Evolutionary conservation across 1,284 basidiomycete genomes (phyloP), one percentile per base, ranked within the genome.

Genomic region (Microbotryum scabiosae): DNA sequence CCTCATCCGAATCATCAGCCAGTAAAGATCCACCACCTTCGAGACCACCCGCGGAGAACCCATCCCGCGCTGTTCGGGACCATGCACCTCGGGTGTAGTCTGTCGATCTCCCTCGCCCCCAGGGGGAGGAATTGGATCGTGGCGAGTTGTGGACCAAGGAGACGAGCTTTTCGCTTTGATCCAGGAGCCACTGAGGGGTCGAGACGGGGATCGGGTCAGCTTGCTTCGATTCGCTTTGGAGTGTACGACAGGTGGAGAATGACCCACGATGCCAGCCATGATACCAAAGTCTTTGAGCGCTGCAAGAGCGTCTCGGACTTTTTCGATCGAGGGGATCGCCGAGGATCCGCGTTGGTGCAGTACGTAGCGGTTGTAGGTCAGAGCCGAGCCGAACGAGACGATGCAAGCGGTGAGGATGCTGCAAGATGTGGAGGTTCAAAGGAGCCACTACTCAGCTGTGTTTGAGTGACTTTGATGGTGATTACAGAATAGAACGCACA

Each of bases 271-370:
- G 30, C 76, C 76, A 46, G 74, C 74, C 61, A 74, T 69, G 54
- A 75, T 73, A 52, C 88, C 86, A 81, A 88, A 84, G 74, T 90
- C 83, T 72, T 91, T 88, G 80, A 90, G 88, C 30, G 87, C 71
- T 48, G 86, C 85, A 0, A 85, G 85, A 54, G 86, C 84, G 32
- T 85, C 80, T 16, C 85, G 85, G 26, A 61, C 10, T 2, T 47
- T 58, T 30, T 23, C 23, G 25, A 55, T 84, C 79, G 26, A 85
- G 59, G 60, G 85, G n/a, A 87, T 76, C 65, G 84, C 83, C 64
- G 85, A 82, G 57, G 80, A 78, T 2, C 85, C 85, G 23, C 79
- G 78, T 44, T 82, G 78, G 56, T 80, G 78, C 18, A 86, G 82
- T 46, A 85, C 82, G 71, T 80, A 84, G 63, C 82, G 82, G 67